Percentiles rank a stretch among this genome's conserved stretches.
Evolutionary conservation across 805 yeast species (phyloP).

Genomic region (Candida boleticola): DNA sequence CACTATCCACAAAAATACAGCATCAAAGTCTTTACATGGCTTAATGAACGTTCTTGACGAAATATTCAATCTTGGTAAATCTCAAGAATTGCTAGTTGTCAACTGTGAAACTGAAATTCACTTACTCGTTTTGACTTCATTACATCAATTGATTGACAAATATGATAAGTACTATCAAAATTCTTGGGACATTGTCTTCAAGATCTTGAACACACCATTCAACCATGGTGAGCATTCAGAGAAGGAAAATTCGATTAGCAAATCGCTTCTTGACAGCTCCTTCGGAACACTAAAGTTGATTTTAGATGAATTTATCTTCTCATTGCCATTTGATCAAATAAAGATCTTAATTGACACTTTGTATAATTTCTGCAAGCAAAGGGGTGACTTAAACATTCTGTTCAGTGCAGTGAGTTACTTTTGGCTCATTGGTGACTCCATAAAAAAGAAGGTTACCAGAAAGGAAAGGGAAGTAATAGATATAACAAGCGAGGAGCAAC

Average conservation of each 20-base stretch:
- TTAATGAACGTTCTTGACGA: conserved; percentile 44
- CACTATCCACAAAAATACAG: conserved; percentile 32
- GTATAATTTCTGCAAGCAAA: conserved; percentile 68
- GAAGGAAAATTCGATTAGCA: conserved; percentile 41
- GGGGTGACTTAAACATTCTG: conserved; percentile 76
- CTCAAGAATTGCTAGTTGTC: conserved; percentile 44
- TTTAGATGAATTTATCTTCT: conserved; percentile 77
- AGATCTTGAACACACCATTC: conserved; percentile 61
- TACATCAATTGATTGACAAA: conserved; percentile 74
- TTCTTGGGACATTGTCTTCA: conserved; percentile 76
- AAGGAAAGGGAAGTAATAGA: conserved; percentile 8
- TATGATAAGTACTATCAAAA: conserved; percentile 58
- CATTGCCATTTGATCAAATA: conserved; percentile 66
- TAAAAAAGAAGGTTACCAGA: conserved; percentile 20
- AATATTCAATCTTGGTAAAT: conserved; percentile 36
- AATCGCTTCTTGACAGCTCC: conserved; percentile 58
- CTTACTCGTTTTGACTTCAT: conserved; percentile 55
- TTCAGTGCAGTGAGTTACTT: conserved; percentile 89
- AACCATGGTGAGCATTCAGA: conserved; percentile 18
- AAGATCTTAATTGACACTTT: conserved; percentile 68
- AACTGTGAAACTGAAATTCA: conserved; percentile 69
- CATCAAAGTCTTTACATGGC: conserved; percentile 48
- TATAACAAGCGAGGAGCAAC: conserved; percentile 7
- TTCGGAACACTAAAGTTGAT: conserved; percentile 82
- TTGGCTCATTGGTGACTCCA: conserved; percentile 85